Evolutionary conservation across 129 eudicot genomes (phyloP).

Genomic region (Tagetes erecta): DNA sequence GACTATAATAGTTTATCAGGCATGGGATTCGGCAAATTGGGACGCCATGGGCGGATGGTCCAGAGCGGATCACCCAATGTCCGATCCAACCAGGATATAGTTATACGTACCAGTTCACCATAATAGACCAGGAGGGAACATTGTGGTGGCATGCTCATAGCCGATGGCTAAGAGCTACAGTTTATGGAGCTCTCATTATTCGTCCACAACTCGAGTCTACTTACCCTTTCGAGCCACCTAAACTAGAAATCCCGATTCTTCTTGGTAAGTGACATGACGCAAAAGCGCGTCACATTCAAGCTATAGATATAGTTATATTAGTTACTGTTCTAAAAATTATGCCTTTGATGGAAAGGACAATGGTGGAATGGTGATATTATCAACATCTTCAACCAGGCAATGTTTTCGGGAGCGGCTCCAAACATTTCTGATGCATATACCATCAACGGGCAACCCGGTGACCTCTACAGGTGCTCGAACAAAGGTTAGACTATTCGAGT

Average conservation of each 20-base stretch:
- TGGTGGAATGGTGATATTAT: conserved; percentile 80
- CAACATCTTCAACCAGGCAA: conserved; percentile 50
- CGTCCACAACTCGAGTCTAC: conserved; percentile 57
- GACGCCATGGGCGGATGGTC: conserved; percentile 90
- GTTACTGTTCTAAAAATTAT: background rate
- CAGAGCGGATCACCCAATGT: conserved; percentile 76
- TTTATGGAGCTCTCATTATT: conserved; percentile 73
- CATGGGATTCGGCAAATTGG: conserved; percentile 87
- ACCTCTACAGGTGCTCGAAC: conserved; percentile 69
- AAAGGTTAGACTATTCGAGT: conserved; percentile 38
- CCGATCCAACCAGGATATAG: conserved; percentile 74
- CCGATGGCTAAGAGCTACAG: conserved; percentile 84
- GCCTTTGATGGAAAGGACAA: conserved; percentile 53
- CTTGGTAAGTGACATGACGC: conserved; percentile 45
- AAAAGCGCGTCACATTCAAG: background rate
- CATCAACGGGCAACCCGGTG: conserved; percentile 89
- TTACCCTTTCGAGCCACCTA: conserved; percentile 65
- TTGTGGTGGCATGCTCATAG: conserved; percentile 96
- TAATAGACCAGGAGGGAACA: conserved; percentile 71
- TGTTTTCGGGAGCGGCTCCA: conserved; percentile 67
- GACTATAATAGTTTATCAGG: conserved; percentile 33
- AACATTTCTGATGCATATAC: conserved; percentile 72
- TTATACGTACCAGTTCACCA: conserved; percentile 64
- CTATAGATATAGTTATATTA: background rate
- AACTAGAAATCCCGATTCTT: conserved; percentile 58